Evolutionary conservation across 1,284 basidiomycete genomes (phyloP), one percentile per base, ranked within the genome.

Genomic region (Stereum hirsutum): DNA sequence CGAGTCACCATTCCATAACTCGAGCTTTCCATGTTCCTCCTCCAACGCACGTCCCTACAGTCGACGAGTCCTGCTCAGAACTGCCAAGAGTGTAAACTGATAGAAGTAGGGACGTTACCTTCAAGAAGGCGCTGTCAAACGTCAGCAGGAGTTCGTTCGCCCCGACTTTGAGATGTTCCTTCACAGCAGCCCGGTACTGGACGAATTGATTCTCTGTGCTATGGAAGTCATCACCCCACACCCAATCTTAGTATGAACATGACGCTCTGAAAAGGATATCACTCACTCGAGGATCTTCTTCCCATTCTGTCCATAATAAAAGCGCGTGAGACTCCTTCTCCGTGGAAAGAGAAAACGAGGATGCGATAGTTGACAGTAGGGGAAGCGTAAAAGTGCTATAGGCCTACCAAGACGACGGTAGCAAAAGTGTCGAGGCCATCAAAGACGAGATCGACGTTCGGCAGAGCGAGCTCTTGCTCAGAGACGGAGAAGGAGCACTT

Each of bases 341-440:
- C 5, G 23, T 15, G 31, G 19, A 30, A 30, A 30, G 10, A 30
- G n/a, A n/a, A 5, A 14, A 21, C 35, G 14, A 21, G 35, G 7
- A 31, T 4, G 28, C 25, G 28, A 7, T 37, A 5, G 25, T 35
- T 25, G 32, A 30, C 14, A 8, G 15, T 36, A 36, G 17, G 27
- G 19, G 11, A 15, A 33, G 8, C 21, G 11, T 30, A 27, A 12
- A 1, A 15, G 10, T 14, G 8, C 10, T 5, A 10, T 30, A 23
- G 11, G 61, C 81, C 61, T 49, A 88, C 89, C 43, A 90, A 61
- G 26, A 65, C 59, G 35, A 91, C 70, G 14, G 65, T 68, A 4
- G 85, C 81, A 59, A 89, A 93, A 0, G 91, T 94, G 59, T 95
- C 91, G 20, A 95, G 63, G 10, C 92, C 91, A 14, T 92, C 89